Evolutionary conservation across 2,329 filamentous ascomycete species (phyloP), one percentile per base, ranked within the genome.

Genomic region (Stenocarpella maydis): DNA sequence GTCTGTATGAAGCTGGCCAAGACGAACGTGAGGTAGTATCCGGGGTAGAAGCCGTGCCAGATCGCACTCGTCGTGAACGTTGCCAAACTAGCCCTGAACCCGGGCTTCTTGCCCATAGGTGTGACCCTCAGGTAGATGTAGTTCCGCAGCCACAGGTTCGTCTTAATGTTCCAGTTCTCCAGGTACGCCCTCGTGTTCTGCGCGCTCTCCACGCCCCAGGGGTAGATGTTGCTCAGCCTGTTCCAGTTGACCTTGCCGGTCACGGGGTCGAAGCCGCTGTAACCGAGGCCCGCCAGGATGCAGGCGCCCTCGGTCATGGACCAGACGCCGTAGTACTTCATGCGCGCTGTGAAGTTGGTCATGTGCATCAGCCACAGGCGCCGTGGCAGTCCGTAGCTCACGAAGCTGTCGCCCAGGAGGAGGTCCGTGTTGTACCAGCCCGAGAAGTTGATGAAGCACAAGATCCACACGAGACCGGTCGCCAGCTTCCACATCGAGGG

Each of bases 241-340:
- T 97, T 91, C 92, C 96, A 99, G 70, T 91, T 92, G 1, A 97
- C 91, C 77, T 92, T 94, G 69, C 93, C 94, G 0, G 93, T 95
- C 67, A 88, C 87, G 3, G 92, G 89, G 77, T 99, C 94, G 21
- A 99, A 86, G 39, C 96, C 95, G 76, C 97, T 97, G 82, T 96
- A 99, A 52, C 96, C 96, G 73, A 99, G 88, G 6, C 96, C 96
- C 10, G 94, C 91, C 21, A 99, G 87, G 72, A 99, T 98, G 77
- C 96, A 99, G 21, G 95, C 90, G 21, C 96, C 96, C 80, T 99
- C 96, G 0, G 95, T 95, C 74, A 99, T 81, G 47, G 89, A 90
- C 96, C 96, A 99, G 5, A 97, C 94, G 43, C 94, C 96, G 76
- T 99, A 99, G 82, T 98, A 99, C 82, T 99, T 99, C 76, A 93